A percentile compares a stretch with the other conserved stretches of the same genome.
Evolutionary conservation across 2,329 filamentous ascomycete species (phyloP).

Genomic region (Cytospora chrysosperma): DNA sequence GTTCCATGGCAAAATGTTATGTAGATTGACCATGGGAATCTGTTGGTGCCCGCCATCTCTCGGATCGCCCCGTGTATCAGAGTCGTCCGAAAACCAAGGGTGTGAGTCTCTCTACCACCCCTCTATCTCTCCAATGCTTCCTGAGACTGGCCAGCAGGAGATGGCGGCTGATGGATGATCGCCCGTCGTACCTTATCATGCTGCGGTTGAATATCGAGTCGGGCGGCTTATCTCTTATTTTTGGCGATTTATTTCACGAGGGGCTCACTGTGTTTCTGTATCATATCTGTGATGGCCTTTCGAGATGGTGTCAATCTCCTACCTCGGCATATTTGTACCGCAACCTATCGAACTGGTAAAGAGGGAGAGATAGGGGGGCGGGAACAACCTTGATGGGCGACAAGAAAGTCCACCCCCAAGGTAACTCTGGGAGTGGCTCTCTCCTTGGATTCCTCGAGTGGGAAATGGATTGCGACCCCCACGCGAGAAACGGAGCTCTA

Average conservation of each 20-base stretch:
- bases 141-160: too few species aligned
- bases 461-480: slow-evolving; percentile 21
- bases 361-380: slow-evolving; percentile 10
- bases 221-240: neutral
- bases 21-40: neutral
- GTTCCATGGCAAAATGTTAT: neutral
- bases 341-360: neutral
- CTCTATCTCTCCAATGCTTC: neutral
- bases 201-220: neutral
- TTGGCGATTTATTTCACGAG: slow-evolving; percentile 11
- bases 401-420: slow-evolving; percentile 9
- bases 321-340: too few species aligned
- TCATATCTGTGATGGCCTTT: slow-evolving; percentile 5
- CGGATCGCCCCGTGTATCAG: neutral
- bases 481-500: neutral
- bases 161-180: neutral
- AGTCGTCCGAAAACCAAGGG: neutral
- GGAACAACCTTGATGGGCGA: slow-evolving; percentile 14
- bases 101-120: neutral
- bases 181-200: slow-evolving; percentile 2
- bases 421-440: slow-evolving; percentile 12
- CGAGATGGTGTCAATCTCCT: slow-evolving; percentile 4
- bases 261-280: neutral
- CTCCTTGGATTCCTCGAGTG: neutral
- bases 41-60: neutral